Base-by-base conservation (phyloP, 805 yeast species). In the Ogataea pignaliae region DNA sequence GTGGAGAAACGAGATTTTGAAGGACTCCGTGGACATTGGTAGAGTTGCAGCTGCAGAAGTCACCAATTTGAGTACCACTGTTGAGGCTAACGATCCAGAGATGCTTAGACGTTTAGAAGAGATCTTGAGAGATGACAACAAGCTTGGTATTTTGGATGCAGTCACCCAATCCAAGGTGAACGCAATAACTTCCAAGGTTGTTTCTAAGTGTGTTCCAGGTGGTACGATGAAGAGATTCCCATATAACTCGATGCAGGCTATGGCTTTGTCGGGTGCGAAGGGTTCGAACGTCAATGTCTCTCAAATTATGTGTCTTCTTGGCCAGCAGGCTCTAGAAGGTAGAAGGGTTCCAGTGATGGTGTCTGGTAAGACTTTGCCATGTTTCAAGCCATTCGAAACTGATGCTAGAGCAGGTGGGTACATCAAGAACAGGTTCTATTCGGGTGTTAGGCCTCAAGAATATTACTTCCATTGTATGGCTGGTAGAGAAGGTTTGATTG, bases 381-480 rank as follows among this genome's bases (percentile, higher is more conserved):
- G 97, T 36, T 93, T 93, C 78, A 88, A 87, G 66, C 91, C 99
- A 1, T 91, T 79, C 61, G 99, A 95, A 63, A 93, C 99, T 13
- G 91, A 88, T 65, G 96, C 97, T 1, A 79, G 95, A 65, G 97
- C 99, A 21, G 99, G 99, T 75, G 99, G 99, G 44, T 93, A 88
- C 65, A 88, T 93, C 63, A 87, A 91, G 65, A 91, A 95, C 50
- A 85, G 99, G 57, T 93, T 93, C 81, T 95, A 88, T 66, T 88
- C 97, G 34, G 99, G 99, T 67, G 86, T 93, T 55, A 81, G 88
- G 65, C 99, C 99, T 4, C 99, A 93, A 70, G 99, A 93, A 68
- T 93, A 95, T 70, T 93, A 90, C 65, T 93, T 95, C 93, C 99
- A 93, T 72, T 93, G 98, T 75, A 93, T 93, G 99, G 99, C 99